Evolutionary conservation across 805 yeast species (phyloP).

Genomic region (Hanseniaspora meyeri): DNA sequence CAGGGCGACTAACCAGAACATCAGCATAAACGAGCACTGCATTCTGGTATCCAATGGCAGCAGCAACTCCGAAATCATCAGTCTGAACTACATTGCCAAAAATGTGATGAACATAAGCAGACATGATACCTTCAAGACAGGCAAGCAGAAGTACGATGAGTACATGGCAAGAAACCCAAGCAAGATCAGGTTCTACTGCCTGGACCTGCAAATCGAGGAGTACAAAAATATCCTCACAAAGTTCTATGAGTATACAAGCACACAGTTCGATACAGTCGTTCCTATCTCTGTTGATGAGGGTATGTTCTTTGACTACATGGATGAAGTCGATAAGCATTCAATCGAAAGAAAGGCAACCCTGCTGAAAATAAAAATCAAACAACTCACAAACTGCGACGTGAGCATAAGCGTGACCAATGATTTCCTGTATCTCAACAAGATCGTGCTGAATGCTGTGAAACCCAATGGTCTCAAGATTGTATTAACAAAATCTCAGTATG

Average conservation of each 20-base stretch:
- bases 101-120: slow-evolving; percentile 56
- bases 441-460: slow-evolving; percentile 63
- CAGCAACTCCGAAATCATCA: slow-evolving; percentile 60
- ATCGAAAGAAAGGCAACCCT: slow-evolving; percentile 24
- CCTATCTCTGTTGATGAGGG: slow-evolving; percentile 94
- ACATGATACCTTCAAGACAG: slow-evolving; percentile 81
- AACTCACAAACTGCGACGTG: slow-evolving; percentile 73
- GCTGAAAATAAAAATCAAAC: slow-evolving; percentile 37
- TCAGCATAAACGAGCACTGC: slow-evolving; percentile 36
- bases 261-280: slow-evolving; percentile 36
- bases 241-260: slow-evolving; percentile 47
- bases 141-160: slow-evolving; percentile 50
- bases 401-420: slow-evolving; percentile 35
- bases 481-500: slow-evolving; percentile 22
- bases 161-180: slow-evolving; percentile 38
- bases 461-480: slow-evolving; percentile 54
- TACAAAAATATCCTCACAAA: slow-evolving; percentile 54
- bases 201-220: slow-evolving; percentile 42
- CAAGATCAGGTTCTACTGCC: slow-evolving; percentile 28
- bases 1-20: slow-evolving; percentile 25
- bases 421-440: slow-evolving; percentile 55
- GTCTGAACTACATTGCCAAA: slow-evolving; percentile 84
- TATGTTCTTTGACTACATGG: slow-evolving; percentile 27
- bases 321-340: slow-evolving; percentile 22
- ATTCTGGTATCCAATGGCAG: slow-evolving; percentile 49